These are phyloP conservation scores for Cryphonectria nitschkei DNA, from an alignment of 2,329 filamentous ascomycete genomes.

Conservation along the genomic window DNA sequence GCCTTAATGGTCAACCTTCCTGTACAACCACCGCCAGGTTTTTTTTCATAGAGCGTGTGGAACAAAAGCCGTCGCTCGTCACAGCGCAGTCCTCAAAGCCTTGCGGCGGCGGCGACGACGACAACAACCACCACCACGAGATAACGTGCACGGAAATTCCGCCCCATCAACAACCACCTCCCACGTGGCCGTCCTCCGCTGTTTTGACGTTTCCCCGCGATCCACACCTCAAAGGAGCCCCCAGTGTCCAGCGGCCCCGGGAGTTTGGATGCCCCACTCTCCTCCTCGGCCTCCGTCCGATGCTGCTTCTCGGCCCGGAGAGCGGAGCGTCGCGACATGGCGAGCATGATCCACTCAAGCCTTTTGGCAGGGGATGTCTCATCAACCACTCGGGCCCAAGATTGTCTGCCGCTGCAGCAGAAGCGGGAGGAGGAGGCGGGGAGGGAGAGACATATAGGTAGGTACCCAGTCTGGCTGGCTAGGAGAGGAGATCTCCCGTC, in stretches of 20 bases:
- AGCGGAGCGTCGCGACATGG: neutral
- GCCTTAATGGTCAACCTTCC: neutral
- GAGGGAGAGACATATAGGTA: neutral
- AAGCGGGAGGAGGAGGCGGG: neutral
- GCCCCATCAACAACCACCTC: neutral
- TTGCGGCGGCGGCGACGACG: neutral
- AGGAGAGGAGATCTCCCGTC: too few relatives aligned
- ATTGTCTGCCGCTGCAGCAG: too few relatives aligned
- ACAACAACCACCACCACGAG: neutral
- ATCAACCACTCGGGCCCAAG: neutral
- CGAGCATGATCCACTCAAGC: neutral
- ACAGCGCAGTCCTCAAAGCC: neutral
- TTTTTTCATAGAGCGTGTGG: neutral
- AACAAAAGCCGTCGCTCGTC: neutral
- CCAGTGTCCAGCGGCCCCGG: neutral
- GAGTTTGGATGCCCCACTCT: neutral
- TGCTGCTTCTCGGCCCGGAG: neutral
- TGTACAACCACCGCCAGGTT: neutral
- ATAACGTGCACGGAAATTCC: neutral
- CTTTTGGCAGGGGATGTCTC: neutral
- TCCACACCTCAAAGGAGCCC: neutral
- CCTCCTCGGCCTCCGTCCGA: conserved; percentile 10
- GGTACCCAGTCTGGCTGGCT: too few relatives aligned
- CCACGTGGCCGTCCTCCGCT: conserved; percentile 6
- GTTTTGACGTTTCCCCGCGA: neutral